Conservation (phyloP, 192 early-diverging fungal species). For the Piromyces sp. region DNA sequence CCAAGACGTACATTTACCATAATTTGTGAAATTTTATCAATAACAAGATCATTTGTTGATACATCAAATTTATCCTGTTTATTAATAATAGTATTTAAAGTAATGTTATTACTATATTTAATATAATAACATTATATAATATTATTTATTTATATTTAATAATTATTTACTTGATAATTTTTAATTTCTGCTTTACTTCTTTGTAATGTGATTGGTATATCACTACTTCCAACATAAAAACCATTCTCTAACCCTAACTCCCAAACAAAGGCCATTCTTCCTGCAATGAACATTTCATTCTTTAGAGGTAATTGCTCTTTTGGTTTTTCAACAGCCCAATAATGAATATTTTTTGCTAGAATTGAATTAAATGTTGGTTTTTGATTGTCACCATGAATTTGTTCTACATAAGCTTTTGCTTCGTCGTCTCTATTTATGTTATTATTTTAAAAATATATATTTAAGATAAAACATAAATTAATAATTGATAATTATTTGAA, state of each 20-base stretch:
- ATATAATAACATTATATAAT: too few species aligned
- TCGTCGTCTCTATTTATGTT: slow-evolving; percentile 10
- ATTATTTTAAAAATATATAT: not conserved
- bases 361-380: slow-evolving; percentile 15
- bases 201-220: slow-evolving; percentile 52
- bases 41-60: slow-evolving; percentile 41
- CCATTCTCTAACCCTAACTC: slow-evolving; percentile 23
- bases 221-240: slow-evolving; percentile 19
- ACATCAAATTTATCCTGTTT: slow-evolving; percentile 7
- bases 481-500: too few species aligned
- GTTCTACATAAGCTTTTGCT: slow-evolving; percentile 18
- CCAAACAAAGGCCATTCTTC: slow-evolving; percentile 60
- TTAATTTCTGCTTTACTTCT: slow-evolving; percentile 56
- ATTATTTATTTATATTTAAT: not conserved
- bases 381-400: slow-evolving; percentile 20
- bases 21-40: slow-evolving; percentile 50
- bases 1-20: slow-evolving; percentile 24
- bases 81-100: too few species aligned
- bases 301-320: slow-evolving; percentile 16
- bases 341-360: slow-evolving; percentile 28
- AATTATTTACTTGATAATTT: slow-evolving; percentile 9
- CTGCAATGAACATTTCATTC: slow-evolving; percentile 58
- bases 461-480: too few species aligned
- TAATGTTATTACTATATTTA: too few species aligned
- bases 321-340: slow-evolving; percentile 14